A percentile compares a stretch with the other conserved stretches of the same genome.
Conservation (phyloP, 2,329 filamentous ascomycete species). For the Ceratocystis colombiana region DNA sequence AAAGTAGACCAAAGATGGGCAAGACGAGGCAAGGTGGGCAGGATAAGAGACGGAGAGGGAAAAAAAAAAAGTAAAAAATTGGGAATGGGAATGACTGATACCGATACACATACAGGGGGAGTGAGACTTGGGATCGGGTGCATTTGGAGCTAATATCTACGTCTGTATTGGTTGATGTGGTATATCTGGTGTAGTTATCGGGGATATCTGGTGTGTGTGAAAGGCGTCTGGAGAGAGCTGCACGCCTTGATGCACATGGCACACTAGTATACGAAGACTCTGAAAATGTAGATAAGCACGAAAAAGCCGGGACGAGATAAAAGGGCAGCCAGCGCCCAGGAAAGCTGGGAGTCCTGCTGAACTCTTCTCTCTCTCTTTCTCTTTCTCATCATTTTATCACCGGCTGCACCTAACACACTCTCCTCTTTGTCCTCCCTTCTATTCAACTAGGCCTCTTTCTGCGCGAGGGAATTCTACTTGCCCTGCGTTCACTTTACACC, state of each 20-base stretch:
- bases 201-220: not conserved
- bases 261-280: not conserved
- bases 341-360: not conserved
- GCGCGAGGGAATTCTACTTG: too few species aligned
- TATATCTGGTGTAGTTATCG: not conserved
- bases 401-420: conserved; percentile 5
- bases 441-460: not conserved
- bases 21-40: not conserved
- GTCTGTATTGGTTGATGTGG: not conserved
- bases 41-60: too few species aligned
- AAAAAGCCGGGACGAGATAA: not conserved
- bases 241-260: not conserved
- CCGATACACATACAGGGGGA: conserved; percentile 6
- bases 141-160: not conserved
- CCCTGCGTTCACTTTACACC: too few species aligned
- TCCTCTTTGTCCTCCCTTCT: not conserved
- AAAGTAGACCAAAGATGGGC: not conserved
- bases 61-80: not conserved
- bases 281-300: not conserved
- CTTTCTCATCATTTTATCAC: not conserved
- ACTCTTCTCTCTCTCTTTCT: conserved; percentile 13
- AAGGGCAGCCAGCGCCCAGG: not conserved
- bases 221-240: not conserved
- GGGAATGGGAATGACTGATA: not conserved
- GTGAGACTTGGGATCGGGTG: conserved; percentile 5